Conservation (phyloP, 2,329 filamentous ascomycete species). For the Cercospora sp. region DNA sequence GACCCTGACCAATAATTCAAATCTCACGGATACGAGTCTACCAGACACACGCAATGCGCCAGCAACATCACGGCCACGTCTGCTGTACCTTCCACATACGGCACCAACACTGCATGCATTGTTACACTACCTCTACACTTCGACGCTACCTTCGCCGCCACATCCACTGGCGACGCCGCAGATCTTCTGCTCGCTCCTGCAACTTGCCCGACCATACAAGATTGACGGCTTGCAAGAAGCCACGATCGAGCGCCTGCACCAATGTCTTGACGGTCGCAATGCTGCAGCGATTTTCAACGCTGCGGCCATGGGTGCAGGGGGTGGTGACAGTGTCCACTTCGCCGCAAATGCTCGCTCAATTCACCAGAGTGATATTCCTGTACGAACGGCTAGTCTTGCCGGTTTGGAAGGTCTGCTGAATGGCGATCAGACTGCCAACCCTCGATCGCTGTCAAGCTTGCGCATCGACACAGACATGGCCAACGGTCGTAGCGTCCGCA, state of each 20-base stretch:
- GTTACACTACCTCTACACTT: conserved; percentile 91
- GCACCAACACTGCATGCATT: conserved; percentile 85
- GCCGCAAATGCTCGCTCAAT: conserved; percentile 41
- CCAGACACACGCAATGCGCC: conserved; percentile 56
- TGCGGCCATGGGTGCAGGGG: conserved; percentile 94
- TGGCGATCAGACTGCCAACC: conserved; percentile 38
- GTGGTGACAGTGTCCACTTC: conserved; percentile 78
- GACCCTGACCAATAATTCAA: conserved; percentile 50
- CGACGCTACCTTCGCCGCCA: conserved; percentile 72
- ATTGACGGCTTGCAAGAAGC: conserved; percentile 90
- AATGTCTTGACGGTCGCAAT: conserved; percentile 86
- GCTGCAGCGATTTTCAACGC: conserved; percentile 97
- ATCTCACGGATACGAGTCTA: conserved; percentile 42
- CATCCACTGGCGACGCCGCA: conserved; percentile 87
- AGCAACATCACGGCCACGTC: conserved; percentile 70
- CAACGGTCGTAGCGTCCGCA: conserved; percentile 40
- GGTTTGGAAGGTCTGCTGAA: conserved; percentile 46
- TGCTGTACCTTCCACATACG: conserved; percentile 91
- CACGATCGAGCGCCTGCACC: conserved; percentile 85
- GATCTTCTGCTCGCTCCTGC: conserved; percentile 90
- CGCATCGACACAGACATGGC: conserved; percentile 54
- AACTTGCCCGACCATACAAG: conserved; percentile 89
- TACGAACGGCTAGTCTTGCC: conserved; percentile 52
- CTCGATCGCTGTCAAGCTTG: conserved; percentile 36
- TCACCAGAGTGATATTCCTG: conserved; percentile 41